Evolutionary conservation across 331 rosid species (phyloP).

Genomic region (Acacia pycnantha): DNA sequence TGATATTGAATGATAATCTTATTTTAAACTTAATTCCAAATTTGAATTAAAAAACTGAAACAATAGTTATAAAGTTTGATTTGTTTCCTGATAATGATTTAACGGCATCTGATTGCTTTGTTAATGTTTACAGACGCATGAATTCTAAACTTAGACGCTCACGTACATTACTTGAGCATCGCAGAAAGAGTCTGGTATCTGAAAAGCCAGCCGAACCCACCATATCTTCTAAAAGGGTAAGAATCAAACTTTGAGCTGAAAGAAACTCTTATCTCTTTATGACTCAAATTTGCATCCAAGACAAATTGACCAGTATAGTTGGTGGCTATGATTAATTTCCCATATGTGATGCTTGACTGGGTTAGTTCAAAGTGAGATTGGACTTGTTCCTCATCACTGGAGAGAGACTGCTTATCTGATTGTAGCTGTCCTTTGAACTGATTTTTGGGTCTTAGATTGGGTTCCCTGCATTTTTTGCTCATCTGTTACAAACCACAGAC

Average conservation of each 20-base stretch:
- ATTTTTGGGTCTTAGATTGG: background rate
- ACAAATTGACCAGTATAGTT: background rate
- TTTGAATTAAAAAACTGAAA: background rate
- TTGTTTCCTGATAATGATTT: background rate
- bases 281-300: background rate
- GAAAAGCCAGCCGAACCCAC: constrained; percentile 37
- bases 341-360: background rate
- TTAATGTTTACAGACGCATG: constrained; percentile 43
- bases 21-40: background rate
- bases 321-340: background rate
- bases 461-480: background rate
- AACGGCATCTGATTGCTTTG: background rate
- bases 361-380: background rate
- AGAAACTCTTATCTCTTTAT: background rate
- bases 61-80: background rate
- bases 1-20: background rate
- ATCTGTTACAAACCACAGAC: background rate
- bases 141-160: constrained; percentile 63
- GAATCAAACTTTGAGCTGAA: background rate
- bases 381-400: background rate
- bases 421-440: background rate
- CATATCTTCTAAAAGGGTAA: constrained; percentile 47
- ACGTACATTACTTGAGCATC: constrained; percentile 42
- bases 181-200: constrained; percentile 32
- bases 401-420: background rate